Conservation (phyloP, 2,329 filamentous ascomycete genomes). For the Fusarium protoensiforme region DNA sequence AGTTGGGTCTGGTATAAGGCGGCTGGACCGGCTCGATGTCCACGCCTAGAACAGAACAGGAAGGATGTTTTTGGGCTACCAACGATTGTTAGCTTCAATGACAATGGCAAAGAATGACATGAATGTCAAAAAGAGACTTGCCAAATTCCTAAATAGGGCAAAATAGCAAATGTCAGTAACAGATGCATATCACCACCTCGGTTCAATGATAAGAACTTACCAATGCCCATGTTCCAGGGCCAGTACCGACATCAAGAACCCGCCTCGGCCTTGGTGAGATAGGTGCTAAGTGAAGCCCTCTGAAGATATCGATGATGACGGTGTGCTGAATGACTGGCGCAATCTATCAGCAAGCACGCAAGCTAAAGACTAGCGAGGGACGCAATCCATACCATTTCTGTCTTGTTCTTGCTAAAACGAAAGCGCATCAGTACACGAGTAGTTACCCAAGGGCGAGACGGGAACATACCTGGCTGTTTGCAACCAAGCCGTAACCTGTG, state of each 20-base stretch:
- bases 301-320: conserved; percentile 35
- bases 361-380: background rate
- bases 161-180: conserved; percentile 1
- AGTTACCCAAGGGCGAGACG: background rate
- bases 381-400: conserved; percentile 32
- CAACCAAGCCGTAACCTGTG: conserved; percentile 32
- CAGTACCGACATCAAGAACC: conserved; percentile 36
- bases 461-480: conserved; percentile 34
- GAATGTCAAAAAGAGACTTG: background rate
- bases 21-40: conserved; percentile 33
- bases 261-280: conserved; percentile 25
- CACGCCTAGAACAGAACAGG: conserved; percentile 34
- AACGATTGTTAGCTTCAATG: conserved; percentile 7
- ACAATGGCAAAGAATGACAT: background rate
- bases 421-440: conserved; percentile 16
- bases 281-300: conserved; percentile 35
- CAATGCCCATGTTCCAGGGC: conserved; percentile 34
- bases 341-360: conserved; percentile 16
- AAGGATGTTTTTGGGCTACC: conserved; percentile 33
- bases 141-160: conserved; percentile 33
- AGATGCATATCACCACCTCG: background rate
- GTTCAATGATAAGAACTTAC: conserved; percentile 4
- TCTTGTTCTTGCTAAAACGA: conserved; percentile 36
- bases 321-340: conserved; percentile 36
- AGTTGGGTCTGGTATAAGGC: conserved; percentile 30